These are phyloP conservation scores for Stephanodiscus triporus DNA, from an alignment of 108 stramenopile genomes.

Conservation along the genomic window DNA sequence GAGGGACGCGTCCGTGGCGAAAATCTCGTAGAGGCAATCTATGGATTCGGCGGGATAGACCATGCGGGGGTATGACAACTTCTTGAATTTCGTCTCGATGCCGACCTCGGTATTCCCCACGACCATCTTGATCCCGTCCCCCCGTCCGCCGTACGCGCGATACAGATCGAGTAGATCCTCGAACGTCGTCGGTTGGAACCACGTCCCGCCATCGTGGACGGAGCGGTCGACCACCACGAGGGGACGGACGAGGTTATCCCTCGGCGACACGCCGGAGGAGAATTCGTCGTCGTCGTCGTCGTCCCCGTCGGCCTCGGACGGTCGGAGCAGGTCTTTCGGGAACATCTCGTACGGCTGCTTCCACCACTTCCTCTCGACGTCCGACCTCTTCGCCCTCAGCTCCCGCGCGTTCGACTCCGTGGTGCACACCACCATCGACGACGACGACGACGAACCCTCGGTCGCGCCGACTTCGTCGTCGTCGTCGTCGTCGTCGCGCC, in stretches of 20 bases:
- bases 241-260: constrained; percentile 50
- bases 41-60: constrained; percentile 70
- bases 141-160: constrained; percentile 58
- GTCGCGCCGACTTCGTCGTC: constrained; percentile 10
- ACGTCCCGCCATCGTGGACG: constrained; percentile 77
- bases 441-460: constrained; percentile 48
- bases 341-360: constrained; percentile 74
- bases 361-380: constrained; percentile 48
- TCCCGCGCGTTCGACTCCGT: constrained; percentile 4
- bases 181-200: constrained; percentile 88
- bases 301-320: constrained; percentile 11
- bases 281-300: neutral
- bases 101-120: constrained; percentile 96
- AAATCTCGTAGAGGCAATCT: constrained; percentile 55
- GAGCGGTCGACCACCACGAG: constrained; percentile 73
- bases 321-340: constrained; percentile 58
- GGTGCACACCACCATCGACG: constrained; percentile 50
- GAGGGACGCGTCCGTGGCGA: constrained; percentile 30
- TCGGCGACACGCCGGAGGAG: neutral
- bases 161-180: constrained; percentile 74
- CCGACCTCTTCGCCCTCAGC: constrained; percentile 30
- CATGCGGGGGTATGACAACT: constrained; percentile 69
- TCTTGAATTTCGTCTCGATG: constrained; percentile 88
- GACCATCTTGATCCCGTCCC: constrained; percentile 78
- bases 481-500: constrained; percentile 53